Base-by-base conservation (phyloP, 805 yeast genomes). In the Candida boidinii region DNA sequence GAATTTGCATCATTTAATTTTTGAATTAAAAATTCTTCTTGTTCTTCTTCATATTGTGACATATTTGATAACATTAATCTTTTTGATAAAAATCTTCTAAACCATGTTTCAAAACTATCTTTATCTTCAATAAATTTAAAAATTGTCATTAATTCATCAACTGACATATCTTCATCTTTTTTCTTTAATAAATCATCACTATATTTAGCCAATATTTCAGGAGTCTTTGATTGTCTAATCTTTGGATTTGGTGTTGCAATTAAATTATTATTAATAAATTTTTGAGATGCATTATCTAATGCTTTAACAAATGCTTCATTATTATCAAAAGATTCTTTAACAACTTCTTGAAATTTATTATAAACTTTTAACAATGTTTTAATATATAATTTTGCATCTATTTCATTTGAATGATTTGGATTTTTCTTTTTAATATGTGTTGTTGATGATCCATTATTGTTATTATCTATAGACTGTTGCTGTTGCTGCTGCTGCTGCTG, bases 21-120 rank as follows among this genome's bases (percentile, higher is more conserved):
- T 48, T 86, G 85, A 39, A 92, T 85, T 41, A 92, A 77, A 37
- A 73, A 60, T 44, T 85, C 90, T 60, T 92, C 99, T 41, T 76
- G 72, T 42, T 81, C 90, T 37, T 84, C 94, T 23, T 86, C 79
- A 28, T 83, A 79, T 3, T 95, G 81, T 14, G 92, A 76, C 45
- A 87, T 82, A 51, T 82, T 80, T n/a, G 54, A 47, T 28, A 51
- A 46, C 48, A 92, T 88, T 45, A 92, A 70, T 53, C 99, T 74
- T 53, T 81, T 83, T 9, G 97, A 90, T 46, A 92, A 69, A 51
- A 81, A 66, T 41, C 96, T 75, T 56, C 96, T 77, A 58, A 92
- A 92, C 62, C 84, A 82, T 39, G 79, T 81, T 61, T 92, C 97
- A 59, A 92, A 94, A 26, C 92, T 84, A 62, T 94, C 97, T 56